These are phyloP conservation scores for Fusarium siculi DNA, from an alignment of 2,329 filamentous ascomycete genomes.

Conservation along the genomic window DNA sequence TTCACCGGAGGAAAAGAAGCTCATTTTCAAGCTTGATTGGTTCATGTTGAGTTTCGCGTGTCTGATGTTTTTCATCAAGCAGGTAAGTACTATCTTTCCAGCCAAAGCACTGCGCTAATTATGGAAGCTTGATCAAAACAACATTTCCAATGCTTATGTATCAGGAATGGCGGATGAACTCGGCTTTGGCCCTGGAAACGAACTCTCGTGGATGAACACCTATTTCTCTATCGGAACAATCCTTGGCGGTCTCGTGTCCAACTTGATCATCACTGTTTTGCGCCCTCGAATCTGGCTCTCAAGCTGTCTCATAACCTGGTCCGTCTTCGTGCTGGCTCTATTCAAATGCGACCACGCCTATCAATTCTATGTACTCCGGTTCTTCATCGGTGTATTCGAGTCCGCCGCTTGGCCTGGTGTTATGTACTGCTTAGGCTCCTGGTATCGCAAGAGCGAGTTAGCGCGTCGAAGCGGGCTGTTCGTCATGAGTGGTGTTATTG, in stretches of 20 bases:
- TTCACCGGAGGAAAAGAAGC: constrained; percentile 53
- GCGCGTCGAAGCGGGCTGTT: constrained; percentile 67
- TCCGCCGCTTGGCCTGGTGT: constrained; percentile 66
- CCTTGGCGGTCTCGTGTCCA: constrained; percentile 56
- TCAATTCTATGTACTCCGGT: constrained; percentile 60
- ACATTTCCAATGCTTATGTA: constrained; percentile 61
- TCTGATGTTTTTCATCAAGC: constrained; percentile 59
- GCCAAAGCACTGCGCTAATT: background rate
- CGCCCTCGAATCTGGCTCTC: constrained; percentile 56
- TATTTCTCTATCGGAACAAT: constrained; percentile 59
- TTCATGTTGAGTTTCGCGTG: constrained; percentile 54
- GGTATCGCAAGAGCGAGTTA: constrained; percentile 69
- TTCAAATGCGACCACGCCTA: constrained; percentile 50
- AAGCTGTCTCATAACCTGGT: constrained; percentile 51
- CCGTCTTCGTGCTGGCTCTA: constrained; percentile 52
- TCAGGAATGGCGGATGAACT: constrained; percentile 61
- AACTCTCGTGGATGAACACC: constrained; percentile 58
- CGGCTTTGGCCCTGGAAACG: constrained; percentile 52
- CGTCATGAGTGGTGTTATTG: constrained; percentile 66
- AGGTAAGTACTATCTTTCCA: constrained; percentile 9
- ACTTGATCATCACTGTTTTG: constrained; percentile 57
- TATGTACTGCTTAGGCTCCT: constrained; percentile 64
- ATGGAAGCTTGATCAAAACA: constrained; percentile 54
- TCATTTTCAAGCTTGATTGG: constrained; percentile 62
- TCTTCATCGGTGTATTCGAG: constrained; percentile 66